Evolutionary conservation across 345 rosid species (phyloP), one percentile per base, ranked within the genome.

Genomic region (Eucalyptus cladocalyx): DNA sequence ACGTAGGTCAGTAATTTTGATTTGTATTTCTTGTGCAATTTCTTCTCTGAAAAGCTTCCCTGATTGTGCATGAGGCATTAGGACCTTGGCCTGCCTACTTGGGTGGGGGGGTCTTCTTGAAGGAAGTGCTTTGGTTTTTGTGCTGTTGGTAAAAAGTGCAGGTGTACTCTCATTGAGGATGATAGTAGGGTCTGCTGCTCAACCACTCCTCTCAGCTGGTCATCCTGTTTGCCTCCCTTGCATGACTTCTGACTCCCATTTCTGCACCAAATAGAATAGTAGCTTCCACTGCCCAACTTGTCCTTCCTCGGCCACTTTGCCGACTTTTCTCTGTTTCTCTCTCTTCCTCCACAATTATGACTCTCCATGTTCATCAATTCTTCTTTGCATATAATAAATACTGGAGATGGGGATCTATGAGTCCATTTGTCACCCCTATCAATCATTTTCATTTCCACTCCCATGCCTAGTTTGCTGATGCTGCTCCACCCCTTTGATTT

Each of bases 1-100:
- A 97, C 76, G 96, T 95, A 93, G 99, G 99, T 97, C 88, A 90
- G 98, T 91, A 89, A 80, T 91, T 86, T 62, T 87, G 62, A 67
- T 28, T 65, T 80, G 54, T 48, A 65, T 47, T 21, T 81, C 72
- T 8, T 42, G 7, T 69, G 80, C 88, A 47, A 40, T 86, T 69
- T 72, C 69, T 65, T 87, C n/a, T 56, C 24, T 53, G 54, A 88
- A 48, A 32, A 15, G 37, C 42, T 89, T n/a, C 72, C 51, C 15
- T n/a, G 50, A 51, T 80, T n/a, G 42, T 72, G 24, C 54, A 21
- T 80, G 28, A 40, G 47, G 40, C 85, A 40, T 6, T 76, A 21
- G 85, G 85, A 40, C 47, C 85, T 76, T 76, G 85, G 16, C 85
- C 83, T 10, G 28, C 85, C 85, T 40, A 76, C 85, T 76, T 40